phyloP scores from a whole-genome alignment of 345 rosid species.

The Clausena lansium region DNA sequence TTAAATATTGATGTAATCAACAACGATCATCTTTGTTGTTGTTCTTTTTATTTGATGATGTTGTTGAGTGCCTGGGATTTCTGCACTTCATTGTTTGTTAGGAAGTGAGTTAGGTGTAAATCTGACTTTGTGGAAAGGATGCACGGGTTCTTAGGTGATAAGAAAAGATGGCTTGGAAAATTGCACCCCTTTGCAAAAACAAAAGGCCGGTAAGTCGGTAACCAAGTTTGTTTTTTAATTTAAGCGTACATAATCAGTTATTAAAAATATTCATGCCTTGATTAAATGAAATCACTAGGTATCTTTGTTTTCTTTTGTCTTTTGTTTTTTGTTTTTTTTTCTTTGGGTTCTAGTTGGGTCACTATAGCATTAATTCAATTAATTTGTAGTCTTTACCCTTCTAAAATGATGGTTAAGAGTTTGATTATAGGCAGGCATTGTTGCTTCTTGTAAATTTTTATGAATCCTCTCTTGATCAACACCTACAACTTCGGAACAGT shows the following conservation, averaged over 20 bases:
- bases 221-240: background rate
- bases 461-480: background rate
- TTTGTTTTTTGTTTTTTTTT: no score
- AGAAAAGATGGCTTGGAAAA: background rate
- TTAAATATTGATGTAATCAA: no score
- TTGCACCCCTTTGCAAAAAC: background rate
- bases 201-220: background rate
- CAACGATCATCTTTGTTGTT: no score
- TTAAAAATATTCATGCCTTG: background rate
- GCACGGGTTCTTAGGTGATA: background rate
- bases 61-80: no score
- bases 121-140: no score
- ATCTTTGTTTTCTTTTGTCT: no score
- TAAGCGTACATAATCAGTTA: background rate
- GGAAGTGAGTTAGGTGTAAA: no score
- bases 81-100: no score
- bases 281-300: background rate
- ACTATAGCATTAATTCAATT: background rate
- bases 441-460: background rate
- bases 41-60: background rate
- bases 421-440: background rate
- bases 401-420: background rate
- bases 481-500: background rate
- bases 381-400: background rate
- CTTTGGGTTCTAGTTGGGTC: background rate